Percentiles rank a stretch among this genome's conserved stretches.
These are phyloP conservation scores for Citrullus mucosospermus DNA, from an alignment of 306 rosid genomes.

Conservation along the genomic window DNA sequence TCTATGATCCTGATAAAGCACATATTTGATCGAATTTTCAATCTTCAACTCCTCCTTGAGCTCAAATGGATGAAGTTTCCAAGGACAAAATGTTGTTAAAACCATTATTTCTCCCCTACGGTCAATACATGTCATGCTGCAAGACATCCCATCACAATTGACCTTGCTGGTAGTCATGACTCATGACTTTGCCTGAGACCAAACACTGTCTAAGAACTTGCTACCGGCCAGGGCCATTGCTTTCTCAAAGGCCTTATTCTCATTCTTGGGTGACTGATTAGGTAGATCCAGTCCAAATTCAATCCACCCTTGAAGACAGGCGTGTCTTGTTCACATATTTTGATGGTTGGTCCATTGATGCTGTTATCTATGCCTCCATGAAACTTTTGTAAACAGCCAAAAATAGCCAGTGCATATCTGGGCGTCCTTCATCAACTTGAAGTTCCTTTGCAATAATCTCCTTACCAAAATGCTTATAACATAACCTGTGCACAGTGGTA, in stretches of 20 bases:
- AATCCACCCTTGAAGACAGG: slow-evolving; percentile 76
- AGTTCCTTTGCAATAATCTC: slow-evolving; percentile 91
- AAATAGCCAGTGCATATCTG: slow-evolving; percentile 56
- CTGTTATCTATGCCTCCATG: slow-evolving; percentile 98
- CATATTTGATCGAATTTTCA: slow-evolving; percentile 69
- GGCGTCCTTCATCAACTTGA: slow-evolving; percentile 59
- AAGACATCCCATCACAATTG: slow-evolving; percentile 68
- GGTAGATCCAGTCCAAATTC: slow-evolving; percentile 86
- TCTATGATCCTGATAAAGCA: slow-evolving; percentile 81
- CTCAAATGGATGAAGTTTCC: slow-evolving; percentile 93
- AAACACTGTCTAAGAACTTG: slow-evolving; percentile 68
- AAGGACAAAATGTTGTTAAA: slow-evolving; percentile 32
- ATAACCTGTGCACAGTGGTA: background rate
- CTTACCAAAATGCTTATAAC: slow-evolving; percentile 70
- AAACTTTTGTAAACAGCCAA: slow-evolving; percentile 86
- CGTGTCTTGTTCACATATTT: slow-evolving; percentile 85
- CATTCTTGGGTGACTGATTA: slow-evolving; percentile 73
- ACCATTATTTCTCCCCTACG: slow-evolving; percentile 84
- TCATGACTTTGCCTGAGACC: slow-evolving; percentile 34
- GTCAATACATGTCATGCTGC: slow-evolving; percentile 60
- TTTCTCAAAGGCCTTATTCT: slow-evolving; percentile 68
- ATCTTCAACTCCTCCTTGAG: slow-evolving; percentile 74
- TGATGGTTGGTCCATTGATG: slow-evolving; percentile 78
- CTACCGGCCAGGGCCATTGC: slow-evolving; percentile 84
- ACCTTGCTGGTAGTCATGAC: slow-evolving; percentile 96